A percentile compares a stretch with the other conserved stretches of the same genome.
phyloP scores from a whole-genome alignment of 108 stramenopile species.

The Cafeteria roenbergensis region DNA sequence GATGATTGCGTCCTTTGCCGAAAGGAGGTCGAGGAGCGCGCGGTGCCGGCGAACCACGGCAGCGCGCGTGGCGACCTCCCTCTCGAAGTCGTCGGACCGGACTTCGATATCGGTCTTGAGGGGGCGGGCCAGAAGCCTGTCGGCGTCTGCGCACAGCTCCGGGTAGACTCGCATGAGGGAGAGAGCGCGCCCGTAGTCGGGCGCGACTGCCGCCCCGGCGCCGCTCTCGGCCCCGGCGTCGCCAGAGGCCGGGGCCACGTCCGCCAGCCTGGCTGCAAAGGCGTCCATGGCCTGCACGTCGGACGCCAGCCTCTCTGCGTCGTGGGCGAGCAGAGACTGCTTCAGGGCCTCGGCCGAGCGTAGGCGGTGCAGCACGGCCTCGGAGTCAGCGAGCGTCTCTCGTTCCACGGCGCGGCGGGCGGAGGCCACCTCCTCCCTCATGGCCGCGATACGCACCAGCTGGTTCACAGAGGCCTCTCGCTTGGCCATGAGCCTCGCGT shows the following conservation, averaged over 20 bases:
- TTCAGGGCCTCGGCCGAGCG: background rate
- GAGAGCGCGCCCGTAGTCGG: background rate
- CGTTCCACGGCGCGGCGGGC: background rate
- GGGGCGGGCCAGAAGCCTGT: background rate
- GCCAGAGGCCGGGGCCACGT: no score
- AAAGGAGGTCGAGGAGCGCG: background rate
- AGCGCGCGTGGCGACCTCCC: background rate
- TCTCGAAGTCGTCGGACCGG: background rate
- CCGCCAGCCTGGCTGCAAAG: background rate
- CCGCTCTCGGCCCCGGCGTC: background rate
- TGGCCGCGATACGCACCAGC: background rate
- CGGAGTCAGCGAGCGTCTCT: constrained; percentile 3
- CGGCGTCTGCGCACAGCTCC: constrained; percentile 4
- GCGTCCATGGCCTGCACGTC: constrained; percentile 4
- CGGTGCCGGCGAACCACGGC: background rate
- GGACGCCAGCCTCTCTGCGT: background rate
- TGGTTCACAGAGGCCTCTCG: background rate
- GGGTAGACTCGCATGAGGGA: constrained; percentile 1
- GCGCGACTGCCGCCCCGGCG: background rate
- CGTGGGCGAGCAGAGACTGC: background rate
- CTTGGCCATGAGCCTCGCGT: constrained; percentile 1
- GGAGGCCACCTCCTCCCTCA: background rate
- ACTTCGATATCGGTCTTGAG: background rate
- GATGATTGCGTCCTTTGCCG: background rate
- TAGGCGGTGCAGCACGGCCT: constrained; percentile 10